Percentiles rank a stretch among this genome's conserved stretches.
Evolutionary conservation across 768 basidiomycete species (phyloP).

Genomic region (Kwoniella botswanensis): DNA sequence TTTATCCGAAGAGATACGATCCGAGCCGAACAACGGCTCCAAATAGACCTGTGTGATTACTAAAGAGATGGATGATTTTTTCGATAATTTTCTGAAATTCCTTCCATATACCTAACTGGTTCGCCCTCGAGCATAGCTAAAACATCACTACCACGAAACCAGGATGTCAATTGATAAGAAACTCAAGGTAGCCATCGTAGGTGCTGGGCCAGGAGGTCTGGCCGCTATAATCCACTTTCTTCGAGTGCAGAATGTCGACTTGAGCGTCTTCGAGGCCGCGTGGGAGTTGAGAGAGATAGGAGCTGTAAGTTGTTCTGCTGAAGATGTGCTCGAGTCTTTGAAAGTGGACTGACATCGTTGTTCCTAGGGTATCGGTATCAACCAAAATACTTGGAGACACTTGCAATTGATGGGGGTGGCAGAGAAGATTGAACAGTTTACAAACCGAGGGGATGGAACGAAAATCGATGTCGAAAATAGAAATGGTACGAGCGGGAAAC

Average conservation of each 20-base stretch:
- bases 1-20: not conserved
- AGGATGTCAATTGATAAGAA: not conserved
- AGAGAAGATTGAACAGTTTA: slow-evolving; percentile 12
- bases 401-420: slow-evolving; percentile 13
- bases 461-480: slow-evolving; percentile 19
- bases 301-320: not conserved
- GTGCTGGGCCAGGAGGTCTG: slow-evolving; percentile 17
- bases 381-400: slow-evolving; percentile 12
- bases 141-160: not conserved
- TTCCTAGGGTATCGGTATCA: slow-evolving; percentile 9
- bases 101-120: too few species aligned
- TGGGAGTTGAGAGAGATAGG: slow-evolving; percentile 7
- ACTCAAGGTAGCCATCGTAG: slow-evolving; percentile 18
- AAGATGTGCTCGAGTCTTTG: not conserved
- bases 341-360: not conserved
- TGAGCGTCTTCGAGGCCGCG: slow-evolving; percentile 10
- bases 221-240: slow-evolving; percentile 14
- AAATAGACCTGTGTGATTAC: not conserved
- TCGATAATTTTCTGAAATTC: too few species aligned
- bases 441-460: not conserved
- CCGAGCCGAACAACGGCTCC: not conserved
- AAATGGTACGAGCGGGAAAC: slow-evolving; percentile 13
- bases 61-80: too few species aligned
- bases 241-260: not conserved
- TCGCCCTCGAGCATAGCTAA: too few species aligned